A percentile compares a stretch with the other conserved stretches of the same genome.
Evolutionary conservation across 177 flowering plant species (phyloP).

Genomic region (Vitis hybrid): DNA sequence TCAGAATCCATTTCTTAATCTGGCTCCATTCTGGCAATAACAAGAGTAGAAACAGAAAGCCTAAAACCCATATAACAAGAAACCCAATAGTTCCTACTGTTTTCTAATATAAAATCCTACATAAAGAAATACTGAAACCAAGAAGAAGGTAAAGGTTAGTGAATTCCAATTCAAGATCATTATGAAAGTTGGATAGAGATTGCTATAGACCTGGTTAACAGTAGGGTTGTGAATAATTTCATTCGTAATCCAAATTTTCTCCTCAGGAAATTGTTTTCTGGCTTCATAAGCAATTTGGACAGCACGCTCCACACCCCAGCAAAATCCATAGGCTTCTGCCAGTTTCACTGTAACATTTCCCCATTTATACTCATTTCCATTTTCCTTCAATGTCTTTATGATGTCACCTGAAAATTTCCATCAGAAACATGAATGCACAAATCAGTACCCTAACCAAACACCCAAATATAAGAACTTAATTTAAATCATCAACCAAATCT

Average conservation of each 20-base stretch:
- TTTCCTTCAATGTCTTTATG: constrained; percentile 84
- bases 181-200: background rate
- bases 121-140: background rate
- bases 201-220: constrained; percentile 67
- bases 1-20: too few species aligned
- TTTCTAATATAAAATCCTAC: too few species aligned
- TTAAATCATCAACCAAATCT: background rate
- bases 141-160: background rate
- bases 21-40: too few species aligned
- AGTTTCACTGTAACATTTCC: constrained; percentile 87
- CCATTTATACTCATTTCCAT: constrained; percentile 77
- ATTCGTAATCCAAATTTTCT: constrained; percentile 90
- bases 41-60: too few species aligned
- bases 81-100: too few species aligned
- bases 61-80: too few species aligned
- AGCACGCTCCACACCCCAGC: constrained; percentile 98
- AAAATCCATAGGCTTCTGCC: constrained; percentile 88
- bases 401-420: constrained; percentile 65
- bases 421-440: background rate
- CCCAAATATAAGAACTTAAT: background rate
- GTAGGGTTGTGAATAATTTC: constrained; percentile 97
- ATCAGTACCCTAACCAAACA: background rate
- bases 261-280: constrained; percentile 83
- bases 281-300: constrained; percentile 99
- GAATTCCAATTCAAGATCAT: background rate